phyloP scores from a whole-genome alignment of 2,329 filamentous ascomycete genomes.

The Thielaviopsis populi region DNA sequence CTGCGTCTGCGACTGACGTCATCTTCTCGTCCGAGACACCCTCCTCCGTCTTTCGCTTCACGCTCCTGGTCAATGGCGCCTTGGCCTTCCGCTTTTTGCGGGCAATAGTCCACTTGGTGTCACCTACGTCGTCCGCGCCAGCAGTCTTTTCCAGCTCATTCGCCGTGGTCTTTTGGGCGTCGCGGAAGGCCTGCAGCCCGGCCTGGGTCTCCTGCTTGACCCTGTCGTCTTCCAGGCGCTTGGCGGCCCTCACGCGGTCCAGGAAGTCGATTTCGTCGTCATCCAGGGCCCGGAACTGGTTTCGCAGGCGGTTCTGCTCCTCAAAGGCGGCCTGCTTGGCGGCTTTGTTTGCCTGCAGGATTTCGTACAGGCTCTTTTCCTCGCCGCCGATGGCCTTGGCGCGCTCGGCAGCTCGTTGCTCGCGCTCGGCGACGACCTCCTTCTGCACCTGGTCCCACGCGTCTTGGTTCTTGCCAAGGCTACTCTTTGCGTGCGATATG shows the following conservation, averaged over 20 bases:
- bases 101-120: constrained; percentile 19
- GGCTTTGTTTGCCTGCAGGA: constrained; percentile 61
- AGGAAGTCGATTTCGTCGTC: constrained; percentile 69
- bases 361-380: constrained; percentile 55
- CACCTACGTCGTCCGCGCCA: constrained; percentile 19
- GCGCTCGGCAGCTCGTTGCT: constrained; percentile 37
- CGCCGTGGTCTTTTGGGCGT: constrained; percentile 29
- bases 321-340: constrained; percentile 74
- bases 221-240: constrained; percentile 39
- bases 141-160: constrained; percentile 18
- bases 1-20: background rate
- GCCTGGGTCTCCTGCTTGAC: constrained; percentile 41
- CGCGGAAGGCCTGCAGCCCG: constrained; percentile 40
- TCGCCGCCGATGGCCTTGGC: constrained; percentile 27
- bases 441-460: constrained; percentile 52
- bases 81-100: constrained; percentile 23
- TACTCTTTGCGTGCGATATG: constrained; percentile 17
- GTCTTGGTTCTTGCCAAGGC: constrained; percentile 21
- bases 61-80: constrained; percentile 22
- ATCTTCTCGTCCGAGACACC: background rate
- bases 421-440: constrained; percentile 47
- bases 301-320: constrained; percentile 53
- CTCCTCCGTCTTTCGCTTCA: constrained; percentile 23
- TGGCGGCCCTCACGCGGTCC: constrained; percentile 38
- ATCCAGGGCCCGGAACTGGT: constrained; percentile 64